Conservation (phyloP, 768 basidiomycete genomes). For the Lenzites betulinus region DNA sequence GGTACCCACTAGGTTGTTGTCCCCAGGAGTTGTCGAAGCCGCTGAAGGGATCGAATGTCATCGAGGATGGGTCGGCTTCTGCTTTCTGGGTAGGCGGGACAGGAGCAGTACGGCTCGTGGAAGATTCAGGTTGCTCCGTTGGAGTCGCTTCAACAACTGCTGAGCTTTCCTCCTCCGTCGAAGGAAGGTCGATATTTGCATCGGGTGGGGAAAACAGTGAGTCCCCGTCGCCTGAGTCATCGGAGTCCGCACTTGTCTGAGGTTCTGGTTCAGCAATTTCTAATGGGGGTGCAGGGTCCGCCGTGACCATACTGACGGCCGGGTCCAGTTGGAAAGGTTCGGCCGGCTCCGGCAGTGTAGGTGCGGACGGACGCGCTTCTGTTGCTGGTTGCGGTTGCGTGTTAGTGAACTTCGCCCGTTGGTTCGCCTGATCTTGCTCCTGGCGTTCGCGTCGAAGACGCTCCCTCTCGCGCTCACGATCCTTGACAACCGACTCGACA, state of each 20-base stretch:
- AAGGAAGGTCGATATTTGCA: constrained; percentile 12
- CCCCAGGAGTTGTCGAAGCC: constrained; percentile 28
- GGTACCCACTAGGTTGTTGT: constrained; percentile 33
- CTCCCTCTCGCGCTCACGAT: constrained; percentile 78
- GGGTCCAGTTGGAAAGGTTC: neutral
- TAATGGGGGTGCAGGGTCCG: neutral
- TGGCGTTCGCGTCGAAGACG: constrained; percentile 69
- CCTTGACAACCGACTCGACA: constrained; percentile 74
- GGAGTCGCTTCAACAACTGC: neutral
- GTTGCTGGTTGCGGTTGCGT: neutral
- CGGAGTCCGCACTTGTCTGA: constrained; percentile 3
- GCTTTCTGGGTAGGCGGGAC: neutral
- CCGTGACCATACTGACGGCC: neutral
- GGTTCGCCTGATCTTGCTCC: constrained; percentile 30
- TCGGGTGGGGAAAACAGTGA: constrained; percentile 26
- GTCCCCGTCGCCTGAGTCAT: constrained; percentile 13
- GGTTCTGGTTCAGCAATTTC: constrained; percentile 10
- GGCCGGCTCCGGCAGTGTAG: neutral
- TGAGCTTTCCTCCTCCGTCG: constrained; percentile 13
- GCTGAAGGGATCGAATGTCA: constrained; percentile 25
- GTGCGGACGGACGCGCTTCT: neutral
- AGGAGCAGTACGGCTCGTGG: neutral
- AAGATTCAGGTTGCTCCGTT: neutral
- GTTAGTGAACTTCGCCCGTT: constrained; percentile 9
- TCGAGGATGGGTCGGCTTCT: neutral